Evolutionary conservation across 2,329 filamentous ascomycete genomes (phyloP), one percentile per base, ranked within the genome.

Genomic region (Pseudogymnoascus sp.): DNA sequence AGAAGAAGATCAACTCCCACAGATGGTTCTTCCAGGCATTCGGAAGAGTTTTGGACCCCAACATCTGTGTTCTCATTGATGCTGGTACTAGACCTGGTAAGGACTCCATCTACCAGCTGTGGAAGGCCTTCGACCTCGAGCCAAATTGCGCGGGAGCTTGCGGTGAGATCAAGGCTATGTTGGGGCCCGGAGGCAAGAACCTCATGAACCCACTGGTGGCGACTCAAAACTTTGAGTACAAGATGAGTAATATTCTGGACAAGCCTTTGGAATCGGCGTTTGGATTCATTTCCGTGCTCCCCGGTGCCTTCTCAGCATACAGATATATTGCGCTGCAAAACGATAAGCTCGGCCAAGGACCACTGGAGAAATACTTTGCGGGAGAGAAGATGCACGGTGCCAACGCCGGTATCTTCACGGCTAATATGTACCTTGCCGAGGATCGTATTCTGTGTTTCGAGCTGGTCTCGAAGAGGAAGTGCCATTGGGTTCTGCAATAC

Each of bases 1-100:
- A 97, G 79, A 99, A 99, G 82, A 99, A 99, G 82, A 99, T 99
- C 84, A 99, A 99, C 75, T 97, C 95, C 0, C 95, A 99, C 76
- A 83, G 95, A 74, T 99, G 95, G 95, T 97, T 99, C 79, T 99
- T 99, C 82, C 89, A 96, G 70, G 95, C 93, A 0, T 99, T 99
- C 74, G 95, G 95, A 33, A 85, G 87, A 21, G 90, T 97, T 2
- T 78, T 99, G 50, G 89, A 97, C 67, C 95, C 95, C 40, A 97
- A 97, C 72, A 96, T 99, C 69, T 97, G 95, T 73, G 93, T 97
- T 10, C 83, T 99, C 62, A 85, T 99, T 68, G 95, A 99, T 77
- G 95, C 95, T 1, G 95, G 95, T 79, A 99, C 95, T 0, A 93
- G 92, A 69, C 95, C 95, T 0, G 95, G 95, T 62, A 90, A 87